phyloP scores from a whole-genome alignment of 345 rosid genomes.

The Iberis pinnata region DNA sequence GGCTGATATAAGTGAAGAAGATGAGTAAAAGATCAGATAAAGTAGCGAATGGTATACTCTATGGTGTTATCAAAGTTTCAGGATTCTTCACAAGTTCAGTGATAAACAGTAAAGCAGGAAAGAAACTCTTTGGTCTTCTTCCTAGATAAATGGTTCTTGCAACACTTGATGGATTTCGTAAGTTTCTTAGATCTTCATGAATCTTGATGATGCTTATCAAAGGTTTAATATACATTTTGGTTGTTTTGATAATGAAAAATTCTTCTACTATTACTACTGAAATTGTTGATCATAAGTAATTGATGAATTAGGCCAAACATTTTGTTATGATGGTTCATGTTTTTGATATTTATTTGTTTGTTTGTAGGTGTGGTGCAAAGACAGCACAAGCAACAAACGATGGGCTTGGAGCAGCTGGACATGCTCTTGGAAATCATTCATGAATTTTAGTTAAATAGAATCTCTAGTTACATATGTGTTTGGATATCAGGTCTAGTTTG shows the following conservation, averaged over 20 bases:
- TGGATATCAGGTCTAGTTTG: too few species aligned
- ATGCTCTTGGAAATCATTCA: conserved; percentile 76
- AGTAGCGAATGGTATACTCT: conserved; percentile 73
- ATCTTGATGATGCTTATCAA: conserved; percentile 1
- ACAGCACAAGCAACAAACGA: conserved; percentile 70
- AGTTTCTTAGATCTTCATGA: conserved; percentile 38
- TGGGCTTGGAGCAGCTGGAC: conserved; percentile 85
- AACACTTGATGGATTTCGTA: conserved; percentile 90
- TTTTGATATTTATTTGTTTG: neutral
- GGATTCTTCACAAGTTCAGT: conserved; percentile 62
- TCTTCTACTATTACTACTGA: conserved; percentile 84
- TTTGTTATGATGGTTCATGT: neutral
- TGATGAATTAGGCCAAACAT: neutral
- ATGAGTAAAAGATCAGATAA: conserved; percentile 71
- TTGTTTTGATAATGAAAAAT: conserved; percentile 48
- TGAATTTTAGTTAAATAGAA: too few species aligned
- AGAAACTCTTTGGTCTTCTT: conserved; percentile 65
- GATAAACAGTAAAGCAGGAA: conserved; percentile 68
- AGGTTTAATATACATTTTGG: neutral
- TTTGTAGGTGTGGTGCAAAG: conserved; percentile 66
- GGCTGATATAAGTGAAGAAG: conserved; percentile 73
- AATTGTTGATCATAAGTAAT: conserved; percentile 64
- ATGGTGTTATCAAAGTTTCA: conserved; percentile 77
- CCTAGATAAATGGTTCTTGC: conserved; percentile 91
- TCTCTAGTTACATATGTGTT: too few species aligned